Evolutionary conservation across 345 rosid genomes (phyloP).

Genomic region (Passiflora organensis): DNA sequence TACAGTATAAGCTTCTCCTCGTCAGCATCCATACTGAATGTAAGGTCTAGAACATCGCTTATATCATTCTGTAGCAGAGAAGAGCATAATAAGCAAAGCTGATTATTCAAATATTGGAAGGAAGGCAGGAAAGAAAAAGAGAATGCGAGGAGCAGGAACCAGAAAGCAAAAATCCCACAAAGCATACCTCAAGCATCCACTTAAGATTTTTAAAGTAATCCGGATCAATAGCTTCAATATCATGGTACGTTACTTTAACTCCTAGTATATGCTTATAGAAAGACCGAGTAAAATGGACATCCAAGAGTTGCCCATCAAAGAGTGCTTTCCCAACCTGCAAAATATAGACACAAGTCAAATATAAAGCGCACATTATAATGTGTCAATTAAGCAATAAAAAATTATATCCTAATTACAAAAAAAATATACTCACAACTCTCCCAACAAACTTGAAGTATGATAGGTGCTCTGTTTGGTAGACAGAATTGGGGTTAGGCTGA

Average conservation of each 20-base stretch:
- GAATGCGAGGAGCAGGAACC: neutral
- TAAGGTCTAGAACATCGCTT: constrained; percentile 72
- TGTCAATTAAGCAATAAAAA: no score
- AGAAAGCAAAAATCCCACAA: constrained; percentile 1
- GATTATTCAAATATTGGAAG: neutral
- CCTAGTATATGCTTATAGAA: constrained; percentile 96
- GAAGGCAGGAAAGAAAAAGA: no score
- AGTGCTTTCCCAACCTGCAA: constrained; percentile 94
- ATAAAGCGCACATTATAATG: constrained; percentile 8
- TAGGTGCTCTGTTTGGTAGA: constrained; percentile 92
- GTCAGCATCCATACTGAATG: constrained; percentile 96
- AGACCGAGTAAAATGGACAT: constrained; percentile 95
- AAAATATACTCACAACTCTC: constrained; percentile 68
- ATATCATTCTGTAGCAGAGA: constrained; percentile 68
- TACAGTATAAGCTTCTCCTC: constrained; percentile 88
- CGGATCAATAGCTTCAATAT: constrained; percentile 97
- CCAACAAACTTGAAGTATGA: constrained; percentile 98
- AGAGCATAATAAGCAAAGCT: constrained; percentile 2
- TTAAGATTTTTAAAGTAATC: constrained; percentile 77
- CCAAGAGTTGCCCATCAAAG: constrained; percentile 89
- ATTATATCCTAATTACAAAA: constrained; percentile 2
- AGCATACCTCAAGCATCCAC: constrained; percentile 95
- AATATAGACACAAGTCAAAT: constrained; percentile 11
- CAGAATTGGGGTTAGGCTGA: constrained; percentile 98
- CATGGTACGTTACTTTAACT: constrained; percentile 84